Evolutionary conservation across 1,139 yeast genomes (phyloP).

Genomic region (Pichia sp.): DNA sequence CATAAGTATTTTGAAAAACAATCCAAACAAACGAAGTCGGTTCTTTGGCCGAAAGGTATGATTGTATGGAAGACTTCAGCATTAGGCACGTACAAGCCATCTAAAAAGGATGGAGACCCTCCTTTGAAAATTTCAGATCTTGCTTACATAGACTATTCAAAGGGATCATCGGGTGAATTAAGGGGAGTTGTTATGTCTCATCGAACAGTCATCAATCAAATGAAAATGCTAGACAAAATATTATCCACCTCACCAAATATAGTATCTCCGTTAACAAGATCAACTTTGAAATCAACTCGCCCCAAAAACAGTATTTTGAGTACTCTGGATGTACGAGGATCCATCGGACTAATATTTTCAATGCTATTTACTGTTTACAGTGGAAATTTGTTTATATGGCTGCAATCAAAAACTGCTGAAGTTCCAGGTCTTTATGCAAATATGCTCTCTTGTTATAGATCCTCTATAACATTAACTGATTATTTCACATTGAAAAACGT

Average conservation of each 20-base stretch:
- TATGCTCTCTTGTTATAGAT: conserved; percentile 64
- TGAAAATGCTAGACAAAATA: conserved; percentile 68
- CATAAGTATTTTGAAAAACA: conserved; percentile 64
- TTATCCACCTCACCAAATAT: conserved; percentile 57
- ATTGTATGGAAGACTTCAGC: conserved; percentile 86
- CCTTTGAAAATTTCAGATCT: conserved; percentile 68
- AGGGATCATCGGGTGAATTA: conserved; percentile 86
- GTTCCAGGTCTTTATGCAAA: conserved; percentile 87
- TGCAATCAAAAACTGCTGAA: conserved; percentile 71
- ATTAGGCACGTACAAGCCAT: conserved; percentile 65
- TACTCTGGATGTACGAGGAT: conserved; percentile 79
- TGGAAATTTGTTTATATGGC: conserved; percentile 79
- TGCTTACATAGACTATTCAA: conserved; percentile 89
- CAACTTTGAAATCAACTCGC: conserved; percentile 35
- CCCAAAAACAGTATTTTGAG: conserved; percentile 47
- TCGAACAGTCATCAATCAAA: conserved; percentile 81
- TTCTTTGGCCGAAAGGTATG: conserved; percentile 51
- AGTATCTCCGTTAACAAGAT: conserved; percentile 31
- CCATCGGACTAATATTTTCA: conserved; percentile 86
- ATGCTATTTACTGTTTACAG: conserved; percentile 75
- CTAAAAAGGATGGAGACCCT: conserved; percentile 57
- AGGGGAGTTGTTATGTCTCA: conserved; percentile 94
- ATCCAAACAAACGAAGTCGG: conserved; percentile 33
- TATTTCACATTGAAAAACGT: conserved; percentile 89
- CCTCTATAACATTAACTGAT: conserved; percentile 75